Base-by-base conservation (phyloP, 257 asterid genomes). In the Sherardia arvensis region DNA sequence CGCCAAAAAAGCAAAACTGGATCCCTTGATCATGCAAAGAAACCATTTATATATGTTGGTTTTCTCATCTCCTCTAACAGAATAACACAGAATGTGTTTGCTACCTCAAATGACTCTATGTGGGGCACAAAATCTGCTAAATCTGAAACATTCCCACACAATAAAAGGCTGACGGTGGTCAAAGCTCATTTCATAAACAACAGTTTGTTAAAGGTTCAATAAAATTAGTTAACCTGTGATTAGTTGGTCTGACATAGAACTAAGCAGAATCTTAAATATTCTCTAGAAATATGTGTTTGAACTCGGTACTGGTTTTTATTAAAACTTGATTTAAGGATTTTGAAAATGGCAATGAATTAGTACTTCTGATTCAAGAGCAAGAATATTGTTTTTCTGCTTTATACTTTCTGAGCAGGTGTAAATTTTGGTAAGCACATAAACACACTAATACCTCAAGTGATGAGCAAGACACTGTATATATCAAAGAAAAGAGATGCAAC, bases 111-210 rank as follows among this genome's bases (percentile, higher is more conserved):
- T 66, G 73, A 69, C 74, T 59, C 67, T 71, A 54, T 68, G 81
- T 67, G 83, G 84, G 80, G 74, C 75, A 61, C 71, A 74, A 78
- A 76, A 81, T 83, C 83, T 74, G 69, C 76, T 47, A 67, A 78
- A 78, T 81, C 88, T 73, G 21, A 65, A 83, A 80, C 81, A 81
- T 79, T 73, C 71, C 65, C 66, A 56, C 65, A 64, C 72, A 75
- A 73, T 70, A 67, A 76, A 70, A 83, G 78, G 80, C 78, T 74
- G 83, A 74, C 80, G 17, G 21, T 14, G 15, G 53, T 43, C 71
- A 28, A 57, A n/a, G 29, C 8, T 56, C 30, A 56, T 47, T 15
- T 15, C 59, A 47, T 48, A 15, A 62, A 30, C 22, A 18, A 28
- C 11, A 33, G 33, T 22, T 29, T 30, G 36, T 68, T 68, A 17